Evolutionary conservation across 768 basidiomycete genomes (phyloP), one percentile per base, ranked within the genome.

Genomic region (Panaeolus cyanescens): DNA sequence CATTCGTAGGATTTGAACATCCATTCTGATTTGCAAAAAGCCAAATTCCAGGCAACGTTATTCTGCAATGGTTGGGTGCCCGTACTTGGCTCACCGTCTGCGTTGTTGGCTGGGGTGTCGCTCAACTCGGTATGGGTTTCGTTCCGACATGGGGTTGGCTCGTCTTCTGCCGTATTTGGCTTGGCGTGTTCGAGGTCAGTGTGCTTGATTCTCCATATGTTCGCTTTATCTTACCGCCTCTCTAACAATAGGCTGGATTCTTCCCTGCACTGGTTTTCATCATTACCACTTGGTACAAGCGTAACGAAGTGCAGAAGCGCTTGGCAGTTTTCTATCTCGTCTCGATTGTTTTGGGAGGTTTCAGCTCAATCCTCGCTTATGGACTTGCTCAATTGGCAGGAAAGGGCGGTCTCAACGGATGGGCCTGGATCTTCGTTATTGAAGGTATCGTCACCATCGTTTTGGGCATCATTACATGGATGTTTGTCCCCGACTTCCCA

Each of bases 231-330:
- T 55, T 32, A 22, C 32, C 33, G 28, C 13, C 22, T 12, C 34
- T 32, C 30, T 22, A 59, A 39, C 15, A 42, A 30, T 36, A 77
- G 77, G 76, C 79, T 9, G 76, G 74, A 6, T 80, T 81, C 66
- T 78, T 80, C 65, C 79, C 80, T 34, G 74, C 74, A 0, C 64
- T 79, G 13, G 71, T 77, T 2, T 80, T 77, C 66, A 75, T 80
- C 25, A 75, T 80, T 39, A 75, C 76, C 0, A 78, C 77, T 8
- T 80, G 79, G 78, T 40, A 53, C 64, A 76, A 72, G 31, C 75
- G 79, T 3, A 72, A 77, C 56, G 80, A 81, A 66, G 78, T 80
- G 6, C 79, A 81, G 59, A 79, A 76, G 42, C 74, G 76, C 17
- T 65, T 77, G 8, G 73, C 74, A 4, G 65, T 65, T 15, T 74